A percentile compares a stretch with the other conserved stretches of the same genome.
These are phyloP conservation scores for Pseudocercospora eumusae DNA, from an alignment of 2,329 filamentous ascomycete genomes.

Conservation along the genomic window DNA sequence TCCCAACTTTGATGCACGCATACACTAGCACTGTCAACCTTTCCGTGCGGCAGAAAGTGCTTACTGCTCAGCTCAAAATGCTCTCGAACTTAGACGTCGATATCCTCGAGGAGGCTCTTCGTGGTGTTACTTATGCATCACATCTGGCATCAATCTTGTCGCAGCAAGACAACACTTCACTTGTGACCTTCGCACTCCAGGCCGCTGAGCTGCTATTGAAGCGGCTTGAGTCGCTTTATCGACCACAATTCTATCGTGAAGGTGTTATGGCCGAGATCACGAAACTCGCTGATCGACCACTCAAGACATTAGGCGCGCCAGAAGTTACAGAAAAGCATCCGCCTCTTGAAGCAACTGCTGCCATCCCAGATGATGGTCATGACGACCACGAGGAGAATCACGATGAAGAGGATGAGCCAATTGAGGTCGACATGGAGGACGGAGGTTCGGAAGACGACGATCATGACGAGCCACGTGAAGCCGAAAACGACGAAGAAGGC, in stretches of 20 bases:
- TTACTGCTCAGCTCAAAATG: conserved; percentile 97
- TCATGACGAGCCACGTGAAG: conserved; percentile 61
- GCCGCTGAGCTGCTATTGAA: conserved; percentile 85
- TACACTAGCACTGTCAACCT: conserved; percentile 98
- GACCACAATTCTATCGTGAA: conserved; percentile 95
- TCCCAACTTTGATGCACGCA: conserved; percentile 92
- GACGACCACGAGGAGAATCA: conserved; percentile 51
- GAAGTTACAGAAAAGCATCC: conserved; percentile 17
- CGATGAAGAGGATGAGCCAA: conserved; percentile 48
- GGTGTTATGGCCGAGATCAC: conserved; percentile 90
- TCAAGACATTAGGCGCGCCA: conserved; percentile 27
- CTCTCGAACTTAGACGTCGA: conserved; percentile 86
- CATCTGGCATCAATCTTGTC: conserved; percentile 93
- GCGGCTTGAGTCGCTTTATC: conserved; percentile 82
- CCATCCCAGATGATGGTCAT: conserved; percentile 30
- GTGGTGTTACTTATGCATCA: conserved; percentile 89
- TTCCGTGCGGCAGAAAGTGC: conserved; percentile 88
- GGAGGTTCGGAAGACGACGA: conserved; percentile 16
- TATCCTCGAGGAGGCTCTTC: conserved; percentile 82
- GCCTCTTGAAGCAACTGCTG: neutral
- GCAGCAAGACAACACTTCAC: conserved; percentile 84
- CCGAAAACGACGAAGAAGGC: conserved; percentile 45
- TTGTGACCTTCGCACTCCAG: conserved; percentile 85
- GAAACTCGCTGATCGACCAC: conserved; percentile 64
- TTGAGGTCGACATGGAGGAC: conserved; percentile 33